These are phyloP conservation scores for Penicillium janthinellum DNA, from an alignment of 2,329 filamentous ascomycete species.

Conservation along the genomic window DNA sequence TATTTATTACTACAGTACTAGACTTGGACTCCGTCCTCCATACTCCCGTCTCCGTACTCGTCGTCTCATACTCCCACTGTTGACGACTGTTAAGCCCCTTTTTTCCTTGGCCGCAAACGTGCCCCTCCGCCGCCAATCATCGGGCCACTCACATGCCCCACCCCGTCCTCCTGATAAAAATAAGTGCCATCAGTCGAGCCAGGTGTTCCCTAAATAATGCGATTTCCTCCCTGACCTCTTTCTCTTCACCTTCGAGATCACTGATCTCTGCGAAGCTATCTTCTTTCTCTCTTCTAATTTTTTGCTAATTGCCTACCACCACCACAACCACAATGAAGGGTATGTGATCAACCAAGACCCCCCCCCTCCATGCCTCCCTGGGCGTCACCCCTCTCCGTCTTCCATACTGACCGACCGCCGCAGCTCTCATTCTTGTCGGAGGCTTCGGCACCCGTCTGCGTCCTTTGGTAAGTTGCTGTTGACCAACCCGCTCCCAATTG, in stretches of 20 bases:
- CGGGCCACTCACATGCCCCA: conserved; percentile 29
- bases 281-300: conserved; percentile 5
- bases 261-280: background rate
- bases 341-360: conserved; percentile 28
- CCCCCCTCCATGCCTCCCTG: conserved; percentile 5
- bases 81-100: conserved; percentile 13
- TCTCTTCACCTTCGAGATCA: background rate
- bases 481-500: conserved; percentile 17
- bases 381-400: conserved; percentile 9
- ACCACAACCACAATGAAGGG: conserved; percentile 48
- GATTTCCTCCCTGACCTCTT: conserved; percentile 9
- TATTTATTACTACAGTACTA: too few species aligned
- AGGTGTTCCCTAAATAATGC: conserved; percentile 33
- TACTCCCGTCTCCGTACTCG: too few species aligned
- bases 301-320: background rate
- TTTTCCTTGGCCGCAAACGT: conserved; percentile 30
- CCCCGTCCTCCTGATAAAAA: conserved; percentile 25
- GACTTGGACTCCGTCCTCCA: too few species aligned
- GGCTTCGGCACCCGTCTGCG: conserved; percentile 97
- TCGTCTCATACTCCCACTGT: too few species aligned
- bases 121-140: conserved; percentile 24
- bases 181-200: conserved; percentile 31
- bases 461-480: conserved; percentile 71
- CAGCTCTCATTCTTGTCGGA: conserved; percentile 97
- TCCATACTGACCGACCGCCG: conserved; percentile 20